A percentile compares a stretch with the other conserved stretches of the same genome.
phyloP scores from a whole-genome alignment of 75 land plant species.

The Picea sitchensis region DNA sequence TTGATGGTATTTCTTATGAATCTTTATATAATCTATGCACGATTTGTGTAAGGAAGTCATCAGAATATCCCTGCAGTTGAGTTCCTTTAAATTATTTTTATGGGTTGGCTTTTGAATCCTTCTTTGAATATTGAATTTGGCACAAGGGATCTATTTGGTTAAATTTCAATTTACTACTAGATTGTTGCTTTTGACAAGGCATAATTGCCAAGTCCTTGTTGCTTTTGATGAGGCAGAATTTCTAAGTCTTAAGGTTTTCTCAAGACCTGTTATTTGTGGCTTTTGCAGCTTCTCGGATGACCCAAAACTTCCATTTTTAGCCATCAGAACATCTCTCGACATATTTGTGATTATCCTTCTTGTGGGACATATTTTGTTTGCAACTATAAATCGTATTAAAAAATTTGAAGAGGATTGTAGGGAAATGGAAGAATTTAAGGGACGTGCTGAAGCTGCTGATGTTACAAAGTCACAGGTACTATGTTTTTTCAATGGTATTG shows the following conservation, averaged over 20 bases:
- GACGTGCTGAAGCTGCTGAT: conserved; percentile 34
- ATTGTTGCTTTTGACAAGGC: not conserved
- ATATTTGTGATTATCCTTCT: conserved; percentile 26
- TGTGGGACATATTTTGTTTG: conserved; percentile 30
- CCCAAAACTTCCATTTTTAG: conserved; percentile 19
- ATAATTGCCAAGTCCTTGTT: too few relatives aligned
- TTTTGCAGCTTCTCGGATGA: conserved; percentile 41
- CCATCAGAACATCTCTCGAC: conserved; percentile 24
- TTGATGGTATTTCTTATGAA: too few relatives aligned
- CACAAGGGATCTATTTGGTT: not conserved
- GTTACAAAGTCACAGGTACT: conserved; percentile 38
- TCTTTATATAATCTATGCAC: too few relatives aligned
- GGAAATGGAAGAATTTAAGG: conserved; percentile 32
- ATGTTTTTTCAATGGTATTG: not conserved
- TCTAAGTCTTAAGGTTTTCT: not conserved
- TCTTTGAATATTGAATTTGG: not conserved
- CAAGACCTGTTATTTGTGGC: not conserved
- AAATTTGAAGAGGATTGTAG: conserved; percentile 42
- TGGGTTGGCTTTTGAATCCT: not conserved
- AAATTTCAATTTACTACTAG: not conserved
- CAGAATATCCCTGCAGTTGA: not conserved
- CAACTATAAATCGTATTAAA: conserved; percentile 22
- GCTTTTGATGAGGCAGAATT: not conserved
- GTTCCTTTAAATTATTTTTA: not conserved
- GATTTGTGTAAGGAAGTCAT: too few relatives aligned